These are phyloP conservation scores for Microcyclospora pomicola DNA, from an alignment of 2,329 filamentous ascomycete genomes.

Conservation along the genomic window DNA sequence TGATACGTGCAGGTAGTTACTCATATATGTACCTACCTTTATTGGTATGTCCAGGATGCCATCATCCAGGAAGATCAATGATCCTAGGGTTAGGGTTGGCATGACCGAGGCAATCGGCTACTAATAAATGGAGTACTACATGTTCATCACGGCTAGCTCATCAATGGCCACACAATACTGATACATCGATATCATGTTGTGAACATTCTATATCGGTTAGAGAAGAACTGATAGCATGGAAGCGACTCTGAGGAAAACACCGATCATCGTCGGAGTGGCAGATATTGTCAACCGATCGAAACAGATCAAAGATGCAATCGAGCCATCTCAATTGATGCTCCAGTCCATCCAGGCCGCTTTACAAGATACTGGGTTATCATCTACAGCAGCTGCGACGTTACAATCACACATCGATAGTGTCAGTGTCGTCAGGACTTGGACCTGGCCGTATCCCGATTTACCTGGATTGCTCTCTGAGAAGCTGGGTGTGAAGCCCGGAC, in stretches of 20 bases:
- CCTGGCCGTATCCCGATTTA: conserved; percentile 50
- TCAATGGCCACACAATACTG: too few species aligned
- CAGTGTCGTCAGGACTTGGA: conserved; percentile 49
- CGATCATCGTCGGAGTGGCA: conserved; percentile 49
- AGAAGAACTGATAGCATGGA: neutral
- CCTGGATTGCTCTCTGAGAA: conserved; percentile 39
- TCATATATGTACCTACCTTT: too few species aligned
- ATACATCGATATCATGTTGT: neutral
- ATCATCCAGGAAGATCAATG: too few species aligned
- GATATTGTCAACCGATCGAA: conserved; percentile 47
- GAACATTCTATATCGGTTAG: neutral
- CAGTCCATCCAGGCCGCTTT: conserved; percentile 41
- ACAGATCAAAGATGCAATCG: conserved; percentile 38
- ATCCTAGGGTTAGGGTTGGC: too few species aligned
- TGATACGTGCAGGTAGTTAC: too few species aligned
- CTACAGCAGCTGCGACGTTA: conserved; percentile 21
- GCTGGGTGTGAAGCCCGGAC: conserved; percentile 34
- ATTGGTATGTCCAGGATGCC: too few species aligned
- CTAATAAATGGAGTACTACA: too few species aligned
- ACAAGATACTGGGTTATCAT: conserved; percentile 31
- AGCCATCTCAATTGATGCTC: conserved; percentile 46
- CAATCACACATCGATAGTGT: conserved; percentile 42
- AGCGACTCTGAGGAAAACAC: conserved; percentile 19
- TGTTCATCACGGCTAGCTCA: too few species aligned
- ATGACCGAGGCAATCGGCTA: too few species aligned